Conservation (phyloP, 352 stramenopile species). For the Globisporangium emineosum region DNA sequence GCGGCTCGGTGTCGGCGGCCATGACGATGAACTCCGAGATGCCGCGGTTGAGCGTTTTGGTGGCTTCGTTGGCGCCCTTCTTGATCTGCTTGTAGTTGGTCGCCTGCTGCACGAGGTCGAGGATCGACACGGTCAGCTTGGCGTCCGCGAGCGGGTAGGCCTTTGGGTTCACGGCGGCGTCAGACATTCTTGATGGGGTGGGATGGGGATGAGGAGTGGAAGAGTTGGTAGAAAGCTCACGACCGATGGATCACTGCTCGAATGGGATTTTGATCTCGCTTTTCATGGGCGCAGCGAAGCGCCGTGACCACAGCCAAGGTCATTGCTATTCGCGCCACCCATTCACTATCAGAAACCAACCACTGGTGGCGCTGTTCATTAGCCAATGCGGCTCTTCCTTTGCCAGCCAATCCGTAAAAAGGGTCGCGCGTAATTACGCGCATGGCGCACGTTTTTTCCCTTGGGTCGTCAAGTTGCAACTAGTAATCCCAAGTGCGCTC, state of each 20-base stretch:
- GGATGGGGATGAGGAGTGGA: slow-evolving; percentile 6
- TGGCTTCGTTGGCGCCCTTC: slow-evolving; percentile 99
- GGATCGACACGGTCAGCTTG: slow-evolving; percentile 98
- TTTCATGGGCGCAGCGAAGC: background rate
- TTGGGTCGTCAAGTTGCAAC: background rate
- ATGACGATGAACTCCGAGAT: slow-evolving; percentile 99
- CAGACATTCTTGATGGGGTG: slow-evolving; percentile 46
- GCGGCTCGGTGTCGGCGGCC: slow-evolving; percentile 98
- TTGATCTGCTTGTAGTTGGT: slow-evolving; percentile 99
- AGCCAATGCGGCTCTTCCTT: slow-evolving; percentile 8
- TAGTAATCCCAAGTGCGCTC: too few relatives aligned
- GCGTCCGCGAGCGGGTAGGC: slow-evolving; percentile 97
- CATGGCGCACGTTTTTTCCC: background rate
- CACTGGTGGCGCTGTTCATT: background rate
- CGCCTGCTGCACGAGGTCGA: slow-evolving; percentile 99
- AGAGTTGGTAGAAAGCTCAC: slow-evolving; percentile 59
- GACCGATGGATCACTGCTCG: slow-evolving; percentile 87
- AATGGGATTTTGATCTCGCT: slow-evolving; percentile 30
- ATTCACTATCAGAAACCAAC: slow-evolving; percentile 9
- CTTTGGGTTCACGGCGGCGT: slow-evolving; percentile 91
- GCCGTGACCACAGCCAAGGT: too few relatives aligned
- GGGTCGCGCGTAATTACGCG: background rate
- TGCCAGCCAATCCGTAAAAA: slow-evolving; percentile 23
- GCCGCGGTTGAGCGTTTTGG: slow-evolving; percentile 99
- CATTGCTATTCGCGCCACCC: background rate